These are phyloP conservation scores for Clarkia xantiana DNA, from an alignment of 345 rosid species.

Conservation along the genomic window DNA sequence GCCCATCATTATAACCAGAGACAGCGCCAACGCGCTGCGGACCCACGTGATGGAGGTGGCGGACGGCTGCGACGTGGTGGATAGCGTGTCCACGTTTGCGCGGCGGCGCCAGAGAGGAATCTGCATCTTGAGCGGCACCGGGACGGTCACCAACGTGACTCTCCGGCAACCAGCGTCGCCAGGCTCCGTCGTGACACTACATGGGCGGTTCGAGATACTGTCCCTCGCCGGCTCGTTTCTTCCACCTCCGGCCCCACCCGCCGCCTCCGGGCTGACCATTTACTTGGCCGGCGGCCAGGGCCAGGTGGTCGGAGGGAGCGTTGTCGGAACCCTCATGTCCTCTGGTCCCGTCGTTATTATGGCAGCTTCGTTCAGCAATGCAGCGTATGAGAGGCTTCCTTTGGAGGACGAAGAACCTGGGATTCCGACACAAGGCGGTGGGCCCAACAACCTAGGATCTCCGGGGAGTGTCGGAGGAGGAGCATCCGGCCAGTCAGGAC, in stretches of 20 bases:
- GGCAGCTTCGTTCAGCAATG: conserved; percentile 97
- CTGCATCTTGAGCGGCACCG: conserved; percentile 89
- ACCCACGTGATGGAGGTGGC: conserved; percentile 89
- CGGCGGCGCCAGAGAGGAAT: conserved; percentile 82
- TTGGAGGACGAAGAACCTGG: conserved; percentile 69
- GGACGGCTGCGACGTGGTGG: conserved; percentile 84
- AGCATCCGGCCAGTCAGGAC: conserved; percentile 4
- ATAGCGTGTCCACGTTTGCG: conserved; percentile 79
- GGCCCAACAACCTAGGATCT: conserved; percentile 27
- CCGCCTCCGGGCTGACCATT: conserved; percentile 81
- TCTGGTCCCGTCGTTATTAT: conserved; percentile 85
- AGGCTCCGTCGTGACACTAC: conserved; percentile 67
- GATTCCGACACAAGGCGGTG: conserved; percentile 40
- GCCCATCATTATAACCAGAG: conserved; percentile 84
- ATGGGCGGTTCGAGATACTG: conserved; percentile 84
- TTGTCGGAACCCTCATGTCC: conserved; percentile 73
- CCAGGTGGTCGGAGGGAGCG: conserved; percentile 90
- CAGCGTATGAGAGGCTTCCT: conserved; percentile 92
- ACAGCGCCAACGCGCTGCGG: conserved; percentile 87
- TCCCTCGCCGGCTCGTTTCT: conserved; percentile 78
- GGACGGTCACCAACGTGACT: conserved; percentile 77
- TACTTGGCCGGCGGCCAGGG: conserved; percentile 97
- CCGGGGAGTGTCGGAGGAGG: conserved; percentile 23
- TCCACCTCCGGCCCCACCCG: conserved; percentile 93
- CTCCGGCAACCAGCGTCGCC: conserved; percentile 85